phyloP scores from a whole-genome alignment of 441 rosid genomes.

The Daphne laureola region DNA sequence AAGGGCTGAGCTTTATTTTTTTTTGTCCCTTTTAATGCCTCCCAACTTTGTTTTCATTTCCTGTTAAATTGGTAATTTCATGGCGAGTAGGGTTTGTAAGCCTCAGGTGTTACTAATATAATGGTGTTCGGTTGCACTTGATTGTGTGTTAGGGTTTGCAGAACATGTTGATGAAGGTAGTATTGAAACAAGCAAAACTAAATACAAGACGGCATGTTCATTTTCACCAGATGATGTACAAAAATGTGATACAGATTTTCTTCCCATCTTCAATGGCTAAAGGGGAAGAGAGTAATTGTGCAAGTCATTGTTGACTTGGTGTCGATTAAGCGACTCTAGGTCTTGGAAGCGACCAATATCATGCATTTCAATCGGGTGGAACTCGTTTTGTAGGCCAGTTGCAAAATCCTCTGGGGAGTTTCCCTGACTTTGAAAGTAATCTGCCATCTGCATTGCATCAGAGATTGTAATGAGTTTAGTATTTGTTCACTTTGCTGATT shows the following conservation, averaged over 20 bases:
- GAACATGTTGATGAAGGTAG: too few relatives aligned
- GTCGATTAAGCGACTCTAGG: slow-evolving; percentile 18
- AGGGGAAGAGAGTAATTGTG: slow-evolving; percentile 26
- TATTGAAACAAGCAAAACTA: too few relatives aligned
- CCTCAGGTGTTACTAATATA: too few relatives aligned
- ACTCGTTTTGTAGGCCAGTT: slow-evolving; percentile 51
- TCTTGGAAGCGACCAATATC: slow-evolving; percentile 81
- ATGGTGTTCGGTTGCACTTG: too few relatives aligned
- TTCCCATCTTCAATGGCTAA: neutral
- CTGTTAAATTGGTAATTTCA: too few relatives aligned
- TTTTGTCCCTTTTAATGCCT: too few relatives aligned
- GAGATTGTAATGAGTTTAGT: neutral
- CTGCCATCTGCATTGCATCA: slow-evolving; percentile 45
- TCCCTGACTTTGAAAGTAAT: slow-evolving; percentile 45
- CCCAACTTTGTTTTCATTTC: too few relatives aligned
- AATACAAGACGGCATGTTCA: too few relatives aligned
- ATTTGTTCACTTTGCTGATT: too few relatives aligned
- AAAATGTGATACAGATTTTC: neutral
- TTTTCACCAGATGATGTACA: too few relatives aligned
- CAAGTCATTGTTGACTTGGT: slow-evolving; percentile 16
- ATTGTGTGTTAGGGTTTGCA: too few relatives aligned
- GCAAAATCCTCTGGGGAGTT: slow-evolving; percentile 51
- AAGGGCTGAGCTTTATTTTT: neutral
- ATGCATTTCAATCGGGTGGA: slow-evolving; percentile 42
- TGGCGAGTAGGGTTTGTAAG: too few relatives aligned